Evolutionary conservation across 805 yeast species (phyloP), one percentile per base, ranked within the genome.

Genomic region (Clavispora carvajalis): DNA sequence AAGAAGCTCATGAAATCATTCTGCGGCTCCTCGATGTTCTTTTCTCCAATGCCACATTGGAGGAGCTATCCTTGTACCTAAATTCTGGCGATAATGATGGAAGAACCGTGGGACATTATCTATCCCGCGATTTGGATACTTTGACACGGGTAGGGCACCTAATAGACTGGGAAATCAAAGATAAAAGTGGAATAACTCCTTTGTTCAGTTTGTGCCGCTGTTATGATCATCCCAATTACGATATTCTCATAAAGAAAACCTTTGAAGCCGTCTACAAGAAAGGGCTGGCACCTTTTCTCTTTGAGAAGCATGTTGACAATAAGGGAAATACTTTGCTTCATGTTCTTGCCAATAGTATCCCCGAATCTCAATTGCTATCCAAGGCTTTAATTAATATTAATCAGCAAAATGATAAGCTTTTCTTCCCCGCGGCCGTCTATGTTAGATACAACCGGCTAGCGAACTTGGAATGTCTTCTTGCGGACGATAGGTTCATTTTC

Each of bases 291-390:
- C 57, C 62, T 22, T 67, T 80, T 36, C 66, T 75, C 44, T 73
- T 75, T 45, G 65, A 65, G 33, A 80, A 78, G 22, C 97, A 91
- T 55, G 63, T 77, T 7, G 97, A 91, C 54, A 60, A 57, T 17
- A 73, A 77, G 40, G 91, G 91, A 0, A 88, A 89, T 55, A 79
- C 93, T 0, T 54, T 91, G 3, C 62, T 91, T 23, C 98, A 91
- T 60, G 73, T 85, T 3, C 63, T 87, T 22, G 74, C 76, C 37
- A 71, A 73, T 11, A 72, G 74, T 12, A 58, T 85, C 22, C 40
- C 52, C 2, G 53, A 49, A 26, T 57, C 70, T 0, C 34, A 47
- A 13, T 37, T 68, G 13, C 52, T 66, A 19, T 22, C 51, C 10
- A 34, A 18, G 28, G 67, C 68, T 31, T 59, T 71, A 5, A 43